Base-by-base conservation (phyloP, 192 early-diverging fungal genomes). In the Mortierella claussenii region DNA sequence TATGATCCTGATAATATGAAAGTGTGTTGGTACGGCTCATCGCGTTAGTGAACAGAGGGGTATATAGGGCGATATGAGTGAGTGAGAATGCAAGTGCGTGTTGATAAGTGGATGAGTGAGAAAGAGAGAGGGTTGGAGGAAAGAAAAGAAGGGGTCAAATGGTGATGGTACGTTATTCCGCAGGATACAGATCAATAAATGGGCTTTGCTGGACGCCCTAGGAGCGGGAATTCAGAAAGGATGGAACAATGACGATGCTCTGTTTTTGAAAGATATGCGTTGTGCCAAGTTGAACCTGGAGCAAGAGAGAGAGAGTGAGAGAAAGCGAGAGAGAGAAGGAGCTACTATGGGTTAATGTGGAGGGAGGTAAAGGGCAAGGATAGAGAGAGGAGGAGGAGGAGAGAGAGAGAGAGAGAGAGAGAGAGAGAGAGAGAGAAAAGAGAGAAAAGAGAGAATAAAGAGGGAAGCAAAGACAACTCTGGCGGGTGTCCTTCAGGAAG, bases 1-100 rank as follows among this genome's bases (percentile, higher is more conserved):
- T 46, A 33, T 75, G 62, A 24, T 54, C 63, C 40, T 65, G 55
- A 33, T 75, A 75, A 43, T 59, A 75, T 30, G 55, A 32, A 13
- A 40, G 55, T 23, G 61, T 51, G 42, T 28, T 58, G 48, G n/a
- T n/a, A n/a, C 54, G 62, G 26, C 48, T 48, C 70, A 75, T 75
- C 34, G 46, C 50, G 32, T 15, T 23, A 1, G 36, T 21, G 28
- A 15, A 65, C 4, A n/a, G n/a, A 21, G 15, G 33, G 1, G 45
- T 43, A 36, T 23, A 4, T 28, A 57, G 42, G 52, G 47, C 45
- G 31, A 42, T 42, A 37, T 3, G 5, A 47, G 23, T 24, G 32
- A 17, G 34, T 37, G 23, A 2, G 13, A 1, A 2, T 48, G 21
- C 7, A 27, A 17, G 33, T 55, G 17, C 42, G 45, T 37, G 33